Evolutionary conservation across 2,329 filamentous ascomycete species (phyloP).

Genomic region (Colletotrichum filicis): DNA sequence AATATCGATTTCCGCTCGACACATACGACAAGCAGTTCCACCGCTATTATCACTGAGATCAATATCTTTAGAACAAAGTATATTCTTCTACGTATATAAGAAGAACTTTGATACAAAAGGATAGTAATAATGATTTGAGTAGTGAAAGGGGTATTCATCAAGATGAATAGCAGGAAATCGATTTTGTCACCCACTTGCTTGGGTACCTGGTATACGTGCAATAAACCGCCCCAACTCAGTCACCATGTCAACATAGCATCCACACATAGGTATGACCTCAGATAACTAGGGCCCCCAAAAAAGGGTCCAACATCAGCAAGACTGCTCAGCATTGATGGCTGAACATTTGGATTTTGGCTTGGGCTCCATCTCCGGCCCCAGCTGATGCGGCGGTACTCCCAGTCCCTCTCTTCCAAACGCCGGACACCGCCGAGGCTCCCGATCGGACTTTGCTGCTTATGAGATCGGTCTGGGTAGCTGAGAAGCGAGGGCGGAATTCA

Average conservation of each 20-base stretch:
- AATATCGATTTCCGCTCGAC: too few species aligned
- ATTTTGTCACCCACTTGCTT: too few species aligned
- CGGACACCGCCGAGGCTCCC: constrained; percentile 35
- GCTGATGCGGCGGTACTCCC: constrained; percentile 27
- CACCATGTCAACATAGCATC: constrained; percentile 5
- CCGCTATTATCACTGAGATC: too few species aligned
- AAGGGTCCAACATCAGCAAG: constrained; percentile 25
- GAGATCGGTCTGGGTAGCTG: constrained; percentile 2
- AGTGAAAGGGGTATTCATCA: too few species aligned
- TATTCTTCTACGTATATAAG: too few species aligned
- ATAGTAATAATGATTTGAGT: too few species aligned
- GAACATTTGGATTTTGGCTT: constrained; percentile 11
- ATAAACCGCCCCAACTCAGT: background rate
- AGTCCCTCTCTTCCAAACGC: constrained; percentile 31
- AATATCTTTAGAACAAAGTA: too few species aligned
- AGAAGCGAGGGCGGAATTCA: constrained; percentile 7
- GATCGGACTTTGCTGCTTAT: constrained; percentile 33
- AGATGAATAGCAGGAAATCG: too few species aligned
- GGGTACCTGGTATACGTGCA: background rate
- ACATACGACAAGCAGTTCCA: too few species aligned
- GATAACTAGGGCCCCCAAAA: constrained; percentile 20
- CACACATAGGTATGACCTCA: constrained; percentile 27
- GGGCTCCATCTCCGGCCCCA: constrained; percentile 29
- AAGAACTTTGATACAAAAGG: too few species aligned
- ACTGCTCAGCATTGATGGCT: background rate